Evolutionary conservation across 495 filamentous ascomycete species (phyloP), one percentile per base, ranked within the genome.

Genomic region (Astrothelium subdiscretum): DNA sequence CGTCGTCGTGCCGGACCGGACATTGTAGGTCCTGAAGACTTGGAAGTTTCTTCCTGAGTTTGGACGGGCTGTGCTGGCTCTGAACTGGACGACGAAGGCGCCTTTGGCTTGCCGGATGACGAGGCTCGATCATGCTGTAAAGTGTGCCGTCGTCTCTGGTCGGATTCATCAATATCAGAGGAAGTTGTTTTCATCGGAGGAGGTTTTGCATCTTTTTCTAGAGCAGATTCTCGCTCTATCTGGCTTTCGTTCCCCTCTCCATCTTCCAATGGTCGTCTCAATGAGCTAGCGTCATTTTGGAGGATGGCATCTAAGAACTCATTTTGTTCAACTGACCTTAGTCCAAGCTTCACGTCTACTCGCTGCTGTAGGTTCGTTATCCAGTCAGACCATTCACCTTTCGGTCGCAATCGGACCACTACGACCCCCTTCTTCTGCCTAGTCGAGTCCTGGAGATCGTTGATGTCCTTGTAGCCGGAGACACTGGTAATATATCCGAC

Each of bases 231-330:
- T 31, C n/a, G 13, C 59, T 48, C 61, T 24, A 12, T 58, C 59
- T n/a, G n/a, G 44, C 4, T 54, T 29, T 26, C 48, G 20, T 0
- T 29, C 22, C 24, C 24, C 1, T 59, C 62, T 2, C 22, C 62
- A 5, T 69, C 68, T 43, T 69, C 60, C 0, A 95, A 80, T 1
- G 85, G 79, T 38, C 82, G 81, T 62, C 86, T 83, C 20, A 97
- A 75, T 29, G 79, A 74, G 61, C 80, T 84, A 3, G 88, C 82
- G 75, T 97, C 86, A 60, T 85, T 86, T 12, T 75, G 84, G 20
- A 97, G 72, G 57, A 98, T 96, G 2, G 89, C 89, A 74, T 96
- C 91, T 10, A 98, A 79, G 64, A 98, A 96, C 65, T 96, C 92
- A 57, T 86, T 90, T 71, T 97, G 94, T 61, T 92, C 86, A 57